A percentile compares a stretch with the other conserved stretches of the same genome.
Conservation (phyloP, 2,329 filamentous ascomycete genomes). For the Trichoderma simmonsii region DNA sequence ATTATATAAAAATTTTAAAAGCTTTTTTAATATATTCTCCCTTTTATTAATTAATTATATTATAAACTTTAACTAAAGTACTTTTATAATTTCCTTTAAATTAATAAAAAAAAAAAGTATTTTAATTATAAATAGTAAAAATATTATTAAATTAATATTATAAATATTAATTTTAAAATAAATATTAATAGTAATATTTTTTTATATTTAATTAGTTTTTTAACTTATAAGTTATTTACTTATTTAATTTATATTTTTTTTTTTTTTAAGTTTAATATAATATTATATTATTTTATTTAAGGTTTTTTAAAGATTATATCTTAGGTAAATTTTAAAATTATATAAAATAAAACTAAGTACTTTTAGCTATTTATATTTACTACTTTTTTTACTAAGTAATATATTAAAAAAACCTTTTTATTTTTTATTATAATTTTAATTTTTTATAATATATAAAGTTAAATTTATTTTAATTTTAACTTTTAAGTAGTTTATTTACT, state of each 20-base stretch:
- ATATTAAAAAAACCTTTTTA: neutral
- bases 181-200: too few relatives aligned
- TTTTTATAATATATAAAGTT: neutral
- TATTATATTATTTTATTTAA: neutral
- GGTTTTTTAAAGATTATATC: neutral
- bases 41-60: neutral
- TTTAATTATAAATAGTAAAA: neutral
- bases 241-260: neutral
- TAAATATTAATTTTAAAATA: too few relatives aligned
- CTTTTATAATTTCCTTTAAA: neutral
- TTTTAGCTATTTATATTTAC: neutral
- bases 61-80: neutral
- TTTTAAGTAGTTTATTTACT: neutral
- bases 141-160: too few relatives aligned
- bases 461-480: neutral
- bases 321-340: neutral
- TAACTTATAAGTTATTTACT: neutral
- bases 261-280: neutral
- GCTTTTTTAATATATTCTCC: too few relatives aligned
- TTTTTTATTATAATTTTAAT: neutral
- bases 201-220: neutral
- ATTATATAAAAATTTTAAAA: too few relatives aligned
- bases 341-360: neutral
- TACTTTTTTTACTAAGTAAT: neutral
- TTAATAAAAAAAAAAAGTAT: too few relatives aligned